These are phyloP conservation scores for Linnemannia exigua DNA, from an alignment of 192 early-diverging fungal genomes.

Conservation along the genomic window DNA sequence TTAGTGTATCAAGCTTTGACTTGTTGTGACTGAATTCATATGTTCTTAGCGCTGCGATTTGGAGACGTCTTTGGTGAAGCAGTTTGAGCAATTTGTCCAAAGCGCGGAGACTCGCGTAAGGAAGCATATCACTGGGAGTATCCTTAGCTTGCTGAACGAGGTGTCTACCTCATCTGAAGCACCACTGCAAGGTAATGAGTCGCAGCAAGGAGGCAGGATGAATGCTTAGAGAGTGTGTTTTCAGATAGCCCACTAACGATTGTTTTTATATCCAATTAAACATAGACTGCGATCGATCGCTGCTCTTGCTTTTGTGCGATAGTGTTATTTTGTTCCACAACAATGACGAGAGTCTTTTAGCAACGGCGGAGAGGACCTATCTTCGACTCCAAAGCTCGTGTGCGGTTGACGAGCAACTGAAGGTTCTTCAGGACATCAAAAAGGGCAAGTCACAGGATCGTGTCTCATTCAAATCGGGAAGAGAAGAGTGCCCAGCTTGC, in stretches of 20 bases:
- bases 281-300: slow-evolving; percentile 24
- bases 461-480: neutral
- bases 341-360: slow-evolving; percentile 10
- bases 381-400: slow-evolving; percentile 1
- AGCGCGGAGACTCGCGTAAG: slow-evolving; percentile 15
- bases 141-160: slow-evolving; percentile 19
- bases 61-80: neutral
- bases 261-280: neutral
- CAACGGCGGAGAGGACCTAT: slow-evolving; percentile 26
- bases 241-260: neutral
- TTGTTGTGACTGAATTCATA: neutral
- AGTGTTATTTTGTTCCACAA: slow-evolving; percentile 42
- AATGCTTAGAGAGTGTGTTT: neutral
- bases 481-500: slow-evolving; percentile 46
- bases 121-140: slow-evolving; percentile 18
- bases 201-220: neutral
- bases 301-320: slow-evolving; percentile 31
- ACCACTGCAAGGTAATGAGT: slow-evolving; percentile 5
- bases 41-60: neutral
- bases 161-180: neutral
- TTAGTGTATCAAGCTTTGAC: neutral
- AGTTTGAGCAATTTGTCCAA: neutral
- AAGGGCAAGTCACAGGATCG: neutral
- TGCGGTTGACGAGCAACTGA: slow-evolving; percentile 21
- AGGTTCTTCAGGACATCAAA: slow-evolving; percentile 23